Evolutionary conservation across 306 rosid genomes (phyloP).

Genomic region (Quercus rubra): DNA sequence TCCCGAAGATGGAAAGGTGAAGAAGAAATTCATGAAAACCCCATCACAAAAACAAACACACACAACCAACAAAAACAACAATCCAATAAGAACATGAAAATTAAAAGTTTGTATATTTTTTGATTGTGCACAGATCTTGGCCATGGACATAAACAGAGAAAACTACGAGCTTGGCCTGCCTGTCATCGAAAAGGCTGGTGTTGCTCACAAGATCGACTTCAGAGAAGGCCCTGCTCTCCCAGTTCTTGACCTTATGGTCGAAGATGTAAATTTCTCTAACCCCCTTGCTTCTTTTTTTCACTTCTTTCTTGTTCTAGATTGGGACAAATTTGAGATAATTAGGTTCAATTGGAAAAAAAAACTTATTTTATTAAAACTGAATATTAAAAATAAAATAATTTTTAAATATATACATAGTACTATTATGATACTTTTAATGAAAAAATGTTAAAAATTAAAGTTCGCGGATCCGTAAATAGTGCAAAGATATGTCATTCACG

Average conservation of each 20-base stretch:
- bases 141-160: constrained; percentile 90
- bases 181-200: constrained; percentile 67
- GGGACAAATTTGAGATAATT: too few species aligned
- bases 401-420: too few species aligned
- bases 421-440: too few species aligned
- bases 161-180: constrained; percentile 87
- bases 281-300: neutral
- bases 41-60: neutral
- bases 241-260: constrained; percentile 59
- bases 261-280: constrained; percentile 45
- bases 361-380: too few species aligned
- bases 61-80: neutral
- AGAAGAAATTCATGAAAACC: too few species aligned
- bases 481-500: too few species aligned
- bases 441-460: too few species aligned
- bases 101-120: neutral
- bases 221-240: constrained; percentile 98
- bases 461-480: too few species aligned
- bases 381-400: too few species aligned
- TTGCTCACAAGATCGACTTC: constrained; percentile 87
- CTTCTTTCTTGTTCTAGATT: neutral
- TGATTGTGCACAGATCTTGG: constrained; percentile 57
- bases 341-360: too few species aligned
- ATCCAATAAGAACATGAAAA: too few species aligned
- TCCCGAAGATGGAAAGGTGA: constrained; percentile 92